Evolutionary conservation across 1,139 yeast genomes (phyloP).

Genomic region (Yamadazyma triangularis): DNA sequence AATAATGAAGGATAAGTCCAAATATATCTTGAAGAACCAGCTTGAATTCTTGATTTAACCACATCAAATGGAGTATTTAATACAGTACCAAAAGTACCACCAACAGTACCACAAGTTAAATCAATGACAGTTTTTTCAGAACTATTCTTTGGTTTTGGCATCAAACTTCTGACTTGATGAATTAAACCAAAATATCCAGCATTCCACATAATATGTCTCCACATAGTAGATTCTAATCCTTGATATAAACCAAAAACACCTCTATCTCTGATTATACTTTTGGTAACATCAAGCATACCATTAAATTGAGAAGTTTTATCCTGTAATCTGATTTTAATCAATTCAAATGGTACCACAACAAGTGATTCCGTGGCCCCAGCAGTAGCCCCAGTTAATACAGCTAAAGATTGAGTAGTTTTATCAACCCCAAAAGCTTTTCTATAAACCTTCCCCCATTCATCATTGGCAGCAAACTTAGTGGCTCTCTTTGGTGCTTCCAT

Average conservation of each 20-base stretch:
- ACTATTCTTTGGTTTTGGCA: slow-evolving; percentile 71
- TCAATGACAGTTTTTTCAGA: slow-evolving; percentile 81
- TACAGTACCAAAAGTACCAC: slow-evolving; percentile 94
- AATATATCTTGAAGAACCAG: slow-evolving; percentile 78
- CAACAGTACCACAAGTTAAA: slow-evolving; percentile 86
- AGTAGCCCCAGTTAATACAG: slow-evolving; percentile 92
- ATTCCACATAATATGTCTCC: slow-evolving; percentile 97
- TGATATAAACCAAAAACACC: slow-evolving; percentile 86
- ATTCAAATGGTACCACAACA: slow-evolving; percentile 95
- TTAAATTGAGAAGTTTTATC: slow-evolving; percentile 78
- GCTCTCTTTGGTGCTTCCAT: slow-evolving; percentile 99
- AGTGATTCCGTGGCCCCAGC: slow-evolving; percentile 97
- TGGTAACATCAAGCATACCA: slow-evolving; percentile 82
- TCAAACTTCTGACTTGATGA: slow-evolving; percentile 72
- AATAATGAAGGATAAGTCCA: slow-evolving; percentile 86
- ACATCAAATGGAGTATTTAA: slow-evolving; percentile 97
- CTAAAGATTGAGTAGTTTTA: slow-evolving; percentile 74
- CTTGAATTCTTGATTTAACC: slow-evolving; percentile 95
- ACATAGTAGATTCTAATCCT: slow-evolving; percentile 93
- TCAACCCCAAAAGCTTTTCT: slow-evolving; percentile 64
- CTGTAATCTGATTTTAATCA: slow-evolving; percentile 83
- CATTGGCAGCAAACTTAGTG: slow-evolving; percentile 96
- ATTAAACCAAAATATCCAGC: slow-evolving; percentile 97
- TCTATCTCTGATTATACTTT: slow-evolving; percentile 64
- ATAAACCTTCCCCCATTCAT: slow-evolving; percentile 91